A percentile compares a stretch with the other conserved stretches of the same genome.
Conservation (phyloP, 805 yeast species). For the Tetrapisispora phaffii region DNA sequence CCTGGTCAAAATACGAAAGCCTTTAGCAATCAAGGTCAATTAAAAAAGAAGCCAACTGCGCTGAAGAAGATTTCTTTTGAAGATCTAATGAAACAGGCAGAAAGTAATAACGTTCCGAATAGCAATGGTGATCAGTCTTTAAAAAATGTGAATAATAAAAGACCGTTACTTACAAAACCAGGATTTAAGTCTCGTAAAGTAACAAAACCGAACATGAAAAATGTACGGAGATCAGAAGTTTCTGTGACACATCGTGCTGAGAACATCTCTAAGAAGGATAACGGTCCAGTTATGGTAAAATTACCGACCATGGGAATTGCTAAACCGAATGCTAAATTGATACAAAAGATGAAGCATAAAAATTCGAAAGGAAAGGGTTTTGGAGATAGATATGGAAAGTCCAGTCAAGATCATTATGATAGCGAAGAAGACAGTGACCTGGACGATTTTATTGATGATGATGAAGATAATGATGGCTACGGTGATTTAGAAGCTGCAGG, state of each 20-base stretch:
- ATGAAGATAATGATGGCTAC: constrained; percentile 38
- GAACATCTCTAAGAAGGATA: background rate
- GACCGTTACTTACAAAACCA: background rate
- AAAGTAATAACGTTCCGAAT: constrained; percentile 31
- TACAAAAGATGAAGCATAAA: constrained; percentile 35
- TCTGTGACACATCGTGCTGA: background rate
- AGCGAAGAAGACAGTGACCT: constrained; percentile 16
- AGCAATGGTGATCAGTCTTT: constrained; percentile 2
- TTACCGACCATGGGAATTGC: constrained; percentile 31
- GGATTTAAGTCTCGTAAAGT: constrained; percentile 4
- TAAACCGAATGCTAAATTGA: constrained; percentile 47
- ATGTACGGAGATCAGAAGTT: constrained; percentile 2
- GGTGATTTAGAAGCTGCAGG: constrained; percentile 47
- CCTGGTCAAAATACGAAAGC: constrained; percentile 4
- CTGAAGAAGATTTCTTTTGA: constrained; percentile 41
- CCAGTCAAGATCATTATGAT: background rate
- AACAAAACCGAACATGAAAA: background rate
- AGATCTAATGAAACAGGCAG: constrained; percentile 51
- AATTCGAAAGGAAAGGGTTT: background rate
- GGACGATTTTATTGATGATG: constrained; percentile 30
- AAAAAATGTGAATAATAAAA: constrained; percentile 9
- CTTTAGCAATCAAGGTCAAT: background rate
- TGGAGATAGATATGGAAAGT: background rate
- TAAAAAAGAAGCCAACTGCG: constrained; percentile 13
- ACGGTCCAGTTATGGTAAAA: constrained; percentile 7